Evolutionary conservation across 805 yeast genomes (phyloP).

Genomic region (Wickerhamiella sergipiensis): DNA sequence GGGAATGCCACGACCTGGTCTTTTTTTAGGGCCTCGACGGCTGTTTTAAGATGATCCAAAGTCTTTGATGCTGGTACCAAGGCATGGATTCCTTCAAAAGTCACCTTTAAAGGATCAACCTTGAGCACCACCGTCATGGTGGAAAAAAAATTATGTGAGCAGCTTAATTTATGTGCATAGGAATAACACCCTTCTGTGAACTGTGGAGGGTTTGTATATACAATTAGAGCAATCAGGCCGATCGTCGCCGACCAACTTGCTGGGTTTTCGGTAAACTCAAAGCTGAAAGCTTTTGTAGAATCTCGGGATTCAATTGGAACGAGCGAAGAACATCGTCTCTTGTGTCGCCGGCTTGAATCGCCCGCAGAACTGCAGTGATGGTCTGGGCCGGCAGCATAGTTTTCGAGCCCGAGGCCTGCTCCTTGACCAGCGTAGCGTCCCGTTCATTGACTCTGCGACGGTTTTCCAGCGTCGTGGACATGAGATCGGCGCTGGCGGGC

Average conservation of each 20-base stretch:
- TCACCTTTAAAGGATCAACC: constrained; percentile 41
- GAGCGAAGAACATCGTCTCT: constrained; percentile 8
- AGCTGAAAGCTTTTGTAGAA: constrained; percentile 10
- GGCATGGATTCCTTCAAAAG: constrained; percentile 32
- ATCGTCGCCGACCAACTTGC: neutral
- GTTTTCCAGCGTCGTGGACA: constrained; percentile 16
- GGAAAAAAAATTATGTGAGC: neutral
- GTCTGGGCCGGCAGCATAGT: constrained; percentile 15
- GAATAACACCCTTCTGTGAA: too few relatives aligned
- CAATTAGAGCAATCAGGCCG: neutral
- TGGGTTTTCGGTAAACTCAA: constrained; percentile 4
- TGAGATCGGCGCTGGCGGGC: constrained; percentile 13
- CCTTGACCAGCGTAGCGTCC: constrained; percentile 4
- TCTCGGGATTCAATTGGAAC: constrained; percentile 12
- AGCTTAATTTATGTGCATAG: neutral
- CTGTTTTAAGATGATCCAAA: constrained; percentile 35
- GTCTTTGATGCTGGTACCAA: constrained; percentile 27
- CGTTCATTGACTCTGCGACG: constrained; percentile 8
- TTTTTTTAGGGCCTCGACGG: constrained; percentile 43
- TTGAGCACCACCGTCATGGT: constrained; percentile 28
- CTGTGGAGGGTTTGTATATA: too few relatives aligned
- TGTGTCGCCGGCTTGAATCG: constrained; percentile 16
- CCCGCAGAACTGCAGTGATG: constrained; percentile 14
- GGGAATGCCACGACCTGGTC: constrained; percentile 78
- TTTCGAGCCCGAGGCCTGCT: constrained; percentile 6